phyloP scores from a whole-genome alignment of 306 rosid genomes.

The Rubus idaeus region DNA sequence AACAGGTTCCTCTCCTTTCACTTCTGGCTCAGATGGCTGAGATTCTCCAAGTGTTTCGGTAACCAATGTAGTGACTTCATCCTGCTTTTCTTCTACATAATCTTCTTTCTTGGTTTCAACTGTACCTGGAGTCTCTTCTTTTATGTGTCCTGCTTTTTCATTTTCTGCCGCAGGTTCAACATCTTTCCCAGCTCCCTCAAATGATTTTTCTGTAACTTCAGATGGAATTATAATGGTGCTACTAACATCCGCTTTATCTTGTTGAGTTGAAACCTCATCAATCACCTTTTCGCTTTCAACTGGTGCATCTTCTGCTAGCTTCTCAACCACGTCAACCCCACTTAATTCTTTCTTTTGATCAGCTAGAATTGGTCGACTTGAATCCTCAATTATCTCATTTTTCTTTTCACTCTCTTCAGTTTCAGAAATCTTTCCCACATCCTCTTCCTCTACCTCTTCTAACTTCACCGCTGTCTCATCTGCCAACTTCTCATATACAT shows the following conservation, averaged over 20 bases:
- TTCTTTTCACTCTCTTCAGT: slow-evolving; percentile 20
- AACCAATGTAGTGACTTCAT: slow-evolving; percentile 34
- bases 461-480: slow-evolving; percentile 39
- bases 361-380: slow-evolving; percentile 3
- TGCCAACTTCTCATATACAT: slow-evolving; percentile 25
- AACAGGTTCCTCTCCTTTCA: slow-evolving; percentile 39
- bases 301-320: slow-evolving; percentile 1
- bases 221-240: slow-evolving; percentile 11
- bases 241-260: slow-evolving; percentile 11
- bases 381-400: slow-evolving; percentile 14
- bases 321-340: slow-evolving; percentile 22
- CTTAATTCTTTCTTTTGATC: slow-evolving; percentile 37
- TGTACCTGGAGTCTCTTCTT: slow-evolving; percentile 25
- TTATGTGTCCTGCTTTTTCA: slow-evolving; percentile 17
- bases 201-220: slow-evolving; percentile 18
- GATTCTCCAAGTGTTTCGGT: slow-evolving; percentile 33
- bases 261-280: not conserved
- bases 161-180: slow-evolving; percentile 20
- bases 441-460: slow-evolving; percentile 36
- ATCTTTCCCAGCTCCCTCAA: slow-evolving; percentile 17
- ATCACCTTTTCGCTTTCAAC: not conserved
- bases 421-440: slow-evolving; percentile 30
- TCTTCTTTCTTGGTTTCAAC: slow-evolving; percentile 30
- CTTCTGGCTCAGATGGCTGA: slow-evolving; percentile 47
- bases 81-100: slow-evolving; percentile 37